These are phyloP conservation scores for Elsinoe perseae DNA, from an alignment of 2,329 filamentous ascomycete species.

Conservation along the genomic window DNA sequence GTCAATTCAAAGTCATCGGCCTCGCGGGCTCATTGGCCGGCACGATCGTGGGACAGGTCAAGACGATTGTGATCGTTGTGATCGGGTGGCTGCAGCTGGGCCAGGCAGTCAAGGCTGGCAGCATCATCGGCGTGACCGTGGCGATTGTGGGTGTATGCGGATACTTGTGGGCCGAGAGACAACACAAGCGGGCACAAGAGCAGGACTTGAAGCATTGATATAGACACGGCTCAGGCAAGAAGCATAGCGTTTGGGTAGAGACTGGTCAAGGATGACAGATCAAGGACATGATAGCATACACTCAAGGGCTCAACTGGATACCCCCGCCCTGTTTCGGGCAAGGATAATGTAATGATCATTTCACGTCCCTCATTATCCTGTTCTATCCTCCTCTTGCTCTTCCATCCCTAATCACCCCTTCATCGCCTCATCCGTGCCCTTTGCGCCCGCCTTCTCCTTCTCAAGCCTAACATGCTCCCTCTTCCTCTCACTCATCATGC, in stretches of 20 bases:
- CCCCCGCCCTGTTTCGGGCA: not conserved
- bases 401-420: not conserved
- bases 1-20: slow-evolving; percentile 31
- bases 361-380: not conserved
- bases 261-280: not conserved
- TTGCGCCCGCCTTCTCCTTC: not conserved
- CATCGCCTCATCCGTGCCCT: not conserved
- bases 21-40: slow-evolving; percentile 29
- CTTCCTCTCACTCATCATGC: slow-evolving; percentile 18
- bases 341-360: slow-evolving; percentile 6
- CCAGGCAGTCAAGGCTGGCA: slow-evolving; percentile 24
- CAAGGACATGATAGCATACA: not conserved
- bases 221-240: not conserved
- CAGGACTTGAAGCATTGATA: not conserved
- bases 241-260: not conserved
- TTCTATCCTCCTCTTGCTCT: not conserved
- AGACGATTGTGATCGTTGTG: slow-evolving; percentile 29
- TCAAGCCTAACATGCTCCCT: not conserved
- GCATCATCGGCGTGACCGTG: slow-evolving; percentile 27
- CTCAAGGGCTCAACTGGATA: slow-evolving; percentile 9
- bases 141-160: slow-evolving; percentile 29
- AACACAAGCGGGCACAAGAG: not conserved
- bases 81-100: slow-evolving; percentile 27
- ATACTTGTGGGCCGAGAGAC: slow-evolving; percentile 17
- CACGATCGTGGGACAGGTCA: slow-evolving; percentile 31